Evolutionary conservation across 1,284 basidiomycete genomes (phyloP).

Genomic region (Cutaneotrichosporon dermatis): DNA sequence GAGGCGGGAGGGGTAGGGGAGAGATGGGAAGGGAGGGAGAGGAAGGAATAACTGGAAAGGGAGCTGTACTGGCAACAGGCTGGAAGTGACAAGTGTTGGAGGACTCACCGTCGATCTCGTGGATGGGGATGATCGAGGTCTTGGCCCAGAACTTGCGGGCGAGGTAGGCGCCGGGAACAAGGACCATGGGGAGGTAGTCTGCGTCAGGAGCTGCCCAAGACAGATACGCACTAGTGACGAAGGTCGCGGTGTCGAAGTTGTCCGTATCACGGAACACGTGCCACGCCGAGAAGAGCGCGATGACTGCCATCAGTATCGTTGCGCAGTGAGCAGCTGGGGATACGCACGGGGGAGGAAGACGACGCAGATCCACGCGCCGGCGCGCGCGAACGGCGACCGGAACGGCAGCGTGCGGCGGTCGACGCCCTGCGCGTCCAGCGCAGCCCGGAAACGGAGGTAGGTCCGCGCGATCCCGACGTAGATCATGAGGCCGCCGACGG

Average conservation of each 20-base stretch:
- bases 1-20: too few species aligned
- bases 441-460: constrained; percentile 28
- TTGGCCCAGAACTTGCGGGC: constrained; percentile 4
- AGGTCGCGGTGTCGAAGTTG: background rate
- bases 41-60: too few species aligned
- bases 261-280: constrained; percentile 2
- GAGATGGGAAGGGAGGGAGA: too few species aligned
- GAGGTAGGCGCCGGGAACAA: constrained; percentile 3
- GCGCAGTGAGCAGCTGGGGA: background rate
- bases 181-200: constrained; percentile 8
- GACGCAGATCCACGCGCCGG: background rate
- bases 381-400: background rate
- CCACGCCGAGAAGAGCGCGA: constrained; percentile 8
- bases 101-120: background rate
- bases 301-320: background rate
- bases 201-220: background rate
- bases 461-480: constrained; percentile 50
- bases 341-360: background rate
- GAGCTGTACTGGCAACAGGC: too few species aligned
- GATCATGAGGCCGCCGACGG: constrained; percentile 55
- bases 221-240: constrained; percentile 2
- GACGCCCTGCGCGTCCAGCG: background rate
- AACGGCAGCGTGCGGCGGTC: background rate
- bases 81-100: too few species aligned
- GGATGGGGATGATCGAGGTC: background rate